Evolutionary conservation across 305 asterid species (phyloP), one percentile per base, ranked within the genome.

Genomic region (Nicotiana rustica): DNA sequence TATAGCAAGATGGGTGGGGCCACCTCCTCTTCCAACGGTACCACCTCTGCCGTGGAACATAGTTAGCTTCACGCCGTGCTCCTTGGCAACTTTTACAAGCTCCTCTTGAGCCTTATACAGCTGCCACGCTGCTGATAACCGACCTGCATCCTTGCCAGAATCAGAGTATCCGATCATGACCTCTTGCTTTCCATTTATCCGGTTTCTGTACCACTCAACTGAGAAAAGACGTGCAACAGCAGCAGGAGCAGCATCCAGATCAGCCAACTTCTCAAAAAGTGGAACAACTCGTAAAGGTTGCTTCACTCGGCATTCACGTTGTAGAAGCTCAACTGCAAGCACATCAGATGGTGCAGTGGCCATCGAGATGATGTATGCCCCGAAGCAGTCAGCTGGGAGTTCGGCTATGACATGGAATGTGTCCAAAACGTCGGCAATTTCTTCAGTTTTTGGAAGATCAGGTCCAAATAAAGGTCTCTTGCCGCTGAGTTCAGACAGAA

Each of bases 11-110:
- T 90, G 93, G 6, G 93, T 86, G 13, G 93, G 93, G 44, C 93
- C 93, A 41, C 93, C 93, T 70, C 91, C 93, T 86, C 93, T 67
- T 67, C 93, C 93, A 12, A 90, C 93, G 3, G 93, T 90, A 21
- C 93, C 93, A 62, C 93, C 93, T 31, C 93, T 88, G 4, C 93
- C 93, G 0, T 90, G 93, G 85, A 90, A 90, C 93, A 90, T 90
- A 2, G 91, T 90, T 47, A 90, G 87, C 85, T 90, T 90, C 83
- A 90, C 91, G 9, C 91, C 88, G 2, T 62, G 83, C 21, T 90
- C 33, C 77, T 90, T 90, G 1, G 93, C 87, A 12, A 90, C 91
- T 64, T 88, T 85, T 61, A 90, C 60, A 41, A 90, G 93, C 80
- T 88, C 93, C 80, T 88, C 93, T 78, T 90, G 93, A 84, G 93